A percentile compares a stretch with the other conserved stretches of the same genome.
phyloP scores from a whole-genome alignment of 305 asterid genomes.

The Fraxinus platypoda region DNA sequence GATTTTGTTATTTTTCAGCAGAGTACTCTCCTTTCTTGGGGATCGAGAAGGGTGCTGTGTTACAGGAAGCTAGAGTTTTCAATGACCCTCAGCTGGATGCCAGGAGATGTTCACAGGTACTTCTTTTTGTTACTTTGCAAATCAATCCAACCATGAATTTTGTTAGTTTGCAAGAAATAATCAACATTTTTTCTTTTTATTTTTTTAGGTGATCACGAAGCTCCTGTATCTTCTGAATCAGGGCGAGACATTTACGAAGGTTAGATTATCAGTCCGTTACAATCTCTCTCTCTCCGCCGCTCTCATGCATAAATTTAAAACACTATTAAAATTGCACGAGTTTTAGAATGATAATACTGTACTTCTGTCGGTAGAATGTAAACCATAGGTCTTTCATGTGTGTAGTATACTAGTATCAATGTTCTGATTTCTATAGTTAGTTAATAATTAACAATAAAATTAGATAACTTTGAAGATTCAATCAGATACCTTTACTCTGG shows the following conservation, averaged over 20 bases:
- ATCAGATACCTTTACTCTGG: neutral
- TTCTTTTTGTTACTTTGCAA: neutral
- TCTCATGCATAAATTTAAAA: neutral
- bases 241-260: slow-evolving; percentile 96
- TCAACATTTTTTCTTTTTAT: slow-evolving; percentile 8
- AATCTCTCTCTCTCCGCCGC: too few relatives aligned
- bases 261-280: slow-evolving; percentile 22
- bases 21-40: slow-evolving; percentile 87
- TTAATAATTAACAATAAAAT: neutral
- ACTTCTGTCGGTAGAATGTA: neutral
- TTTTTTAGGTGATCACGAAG: slow-evolving; percentile 84
- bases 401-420: neutral
- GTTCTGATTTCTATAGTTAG: neutral
- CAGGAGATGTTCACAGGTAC: slow-evolving; percentile 88
- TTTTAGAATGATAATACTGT: neutral
- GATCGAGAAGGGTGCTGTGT: slow-evolving; percentile 94
- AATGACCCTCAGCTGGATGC: slow-evolving; percentile 94
- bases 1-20: slow-evolving; percentile 32
- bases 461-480: neutral
- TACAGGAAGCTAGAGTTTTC: slow-evolving; percentile 95
- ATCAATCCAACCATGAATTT: neutral
- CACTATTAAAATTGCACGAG: neutral
- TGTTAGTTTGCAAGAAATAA: slow-evolving; percentile 11
- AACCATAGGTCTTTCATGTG: neutral
- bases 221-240: slow-evolving; percentile 96